Percentiles rank a stretch among this genome's conserved stretches.
Conservation (phyloP, 2,329 filamentous ascomycete species). For the Bipolaris cookei region DNA sequence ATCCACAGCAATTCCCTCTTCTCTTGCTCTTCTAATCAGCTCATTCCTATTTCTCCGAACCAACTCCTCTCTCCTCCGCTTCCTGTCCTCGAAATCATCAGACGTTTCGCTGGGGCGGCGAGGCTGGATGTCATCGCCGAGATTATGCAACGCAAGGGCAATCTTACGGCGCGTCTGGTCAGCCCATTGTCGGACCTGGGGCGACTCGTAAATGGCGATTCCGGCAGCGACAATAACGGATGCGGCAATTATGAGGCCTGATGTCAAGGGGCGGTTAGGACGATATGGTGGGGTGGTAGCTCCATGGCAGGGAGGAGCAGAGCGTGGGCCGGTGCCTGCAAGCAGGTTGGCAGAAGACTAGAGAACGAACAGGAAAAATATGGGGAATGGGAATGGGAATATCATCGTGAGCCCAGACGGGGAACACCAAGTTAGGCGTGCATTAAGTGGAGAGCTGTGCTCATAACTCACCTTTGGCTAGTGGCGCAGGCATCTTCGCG, state of each 20-base stretch:
- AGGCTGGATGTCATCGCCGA: constrained; percentile 65
- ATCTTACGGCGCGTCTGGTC: constrained; percentile 67
- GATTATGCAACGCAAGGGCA: constrained; percentile 63
- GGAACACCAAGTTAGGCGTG: constrained; percentile 33
- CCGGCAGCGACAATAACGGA: constrained; percentile 67
- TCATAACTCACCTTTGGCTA: constrained; percentile 48
- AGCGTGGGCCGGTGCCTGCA: constrained; percentile 37
- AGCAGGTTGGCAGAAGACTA: constrained; percentile 39
- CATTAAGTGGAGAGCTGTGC: constrained; percentile 28
- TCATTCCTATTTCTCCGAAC: constrained; percentile 45
- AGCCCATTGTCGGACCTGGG: constrained; percentile 68
- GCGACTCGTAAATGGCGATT: constrained; percentile 68
- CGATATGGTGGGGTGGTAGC: constrained; percentile 19
- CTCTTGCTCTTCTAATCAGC: constrained; percentile 44
- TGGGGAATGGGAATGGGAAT: background rate
- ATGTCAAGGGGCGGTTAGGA: constrained; percentile 38
- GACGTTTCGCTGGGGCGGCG: constrained; percentile 43
- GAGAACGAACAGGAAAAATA: background rate
- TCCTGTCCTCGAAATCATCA: constrained; percentile 43
- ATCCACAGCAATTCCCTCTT: constrained; percentile 52
- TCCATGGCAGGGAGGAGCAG: constrained; percentile 16
- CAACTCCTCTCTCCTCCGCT: constrained; percentile 41
- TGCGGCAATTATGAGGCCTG: constrained; percentile 68
- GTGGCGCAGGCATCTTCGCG: constrained; percentile 48
- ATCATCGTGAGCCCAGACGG: constrained; percentile 4